Evolutionary conservation across 2,329 filamentous ascomycete genomes (phyloP).

Genomic region (Apiospora marii): DNA sequence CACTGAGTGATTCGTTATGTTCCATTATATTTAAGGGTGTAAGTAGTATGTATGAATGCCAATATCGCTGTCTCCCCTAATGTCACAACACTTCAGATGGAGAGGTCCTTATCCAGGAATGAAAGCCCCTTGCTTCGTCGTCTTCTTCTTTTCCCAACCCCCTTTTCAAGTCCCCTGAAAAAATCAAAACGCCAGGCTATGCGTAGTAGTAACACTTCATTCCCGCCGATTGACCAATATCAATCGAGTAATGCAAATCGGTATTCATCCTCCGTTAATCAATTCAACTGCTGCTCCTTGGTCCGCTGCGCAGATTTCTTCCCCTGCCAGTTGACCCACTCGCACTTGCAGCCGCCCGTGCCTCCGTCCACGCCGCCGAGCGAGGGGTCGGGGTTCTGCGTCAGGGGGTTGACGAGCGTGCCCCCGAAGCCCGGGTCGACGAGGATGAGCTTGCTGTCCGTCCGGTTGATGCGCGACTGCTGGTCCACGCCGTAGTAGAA

Average conservation of each 20-base stretch:
- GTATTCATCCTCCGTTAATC: background rate
- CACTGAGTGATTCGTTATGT: background rate
- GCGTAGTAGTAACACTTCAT: background rate
- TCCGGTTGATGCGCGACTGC: constrained; percentile 52
- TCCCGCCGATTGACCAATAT: background rate
- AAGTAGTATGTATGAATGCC: constrained; percentile 17
- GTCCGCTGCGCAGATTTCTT: constrained; percentile 10
- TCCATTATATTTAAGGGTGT: constrained; percentile 15
- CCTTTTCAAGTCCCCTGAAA: background rate
- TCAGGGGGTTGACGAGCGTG: constrained; percentile 59
- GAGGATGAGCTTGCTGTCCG: constrained; percentile 53
- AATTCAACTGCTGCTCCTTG: background rate
- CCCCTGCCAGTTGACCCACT: constrained; percentile 62
- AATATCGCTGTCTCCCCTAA: constrained; percentile 1
- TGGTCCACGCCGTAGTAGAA: constrained; percentile 61
- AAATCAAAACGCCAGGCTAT: background rate
- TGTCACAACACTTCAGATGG: background rate
- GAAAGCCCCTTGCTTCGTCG: background rate
- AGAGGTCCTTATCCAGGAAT: constrained; percentile 1
- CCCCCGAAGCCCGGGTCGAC: constrained; percentile 61
- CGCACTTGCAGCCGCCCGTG: constrained; percentile 67
- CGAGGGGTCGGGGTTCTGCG: constrained; percentile 49
- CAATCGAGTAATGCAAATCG: constrained; percentile 1
- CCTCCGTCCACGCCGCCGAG: constrained; percentile 71
- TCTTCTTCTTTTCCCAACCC: background rate